These are phyloP conservation scores for Hyphodiscus sp. DNA, from an alignment of 2,329 filamentous ascomycete genomes.

Conservation along the genomic window DNA sequence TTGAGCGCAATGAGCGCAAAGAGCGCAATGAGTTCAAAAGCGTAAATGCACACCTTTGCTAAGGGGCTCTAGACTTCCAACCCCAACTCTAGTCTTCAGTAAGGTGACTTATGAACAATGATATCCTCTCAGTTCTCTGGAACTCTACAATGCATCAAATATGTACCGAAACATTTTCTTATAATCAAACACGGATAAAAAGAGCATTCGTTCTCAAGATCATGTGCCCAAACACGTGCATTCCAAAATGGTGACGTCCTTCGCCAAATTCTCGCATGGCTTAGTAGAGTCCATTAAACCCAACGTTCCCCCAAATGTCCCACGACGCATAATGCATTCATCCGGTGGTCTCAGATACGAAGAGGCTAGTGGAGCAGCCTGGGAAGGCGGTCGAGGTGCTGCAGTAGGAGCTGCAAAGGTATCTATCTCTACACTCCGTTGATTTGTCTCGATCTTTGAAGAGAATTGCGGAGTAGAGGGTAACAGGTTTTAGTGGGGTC, in stretches of 20 bases:
- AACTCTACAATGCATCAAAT: too few species aligned
- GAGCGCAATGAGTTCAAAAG: not conserved
- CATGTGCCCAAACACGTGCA: too few species aligned
- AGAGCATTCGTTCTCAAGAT: too few species aligned
- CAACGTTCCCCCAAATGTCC: constrained; percentile 2
- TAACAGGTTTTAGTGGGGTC: constrained; percentile 51
- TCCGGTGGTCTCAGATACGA: constrained; percentile 55
- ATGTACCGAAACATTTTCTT: too few species aligned
- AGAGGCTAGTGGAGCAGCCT: constrained; percentile 63
- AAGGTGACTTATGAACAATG: not conserved
- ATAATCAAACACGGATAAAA: too few species aligned
- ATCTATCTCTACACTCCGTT: constrained; percentile 19
- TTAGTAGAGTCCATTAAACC: not conserved
- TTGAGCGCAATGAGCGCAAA: not conserved
- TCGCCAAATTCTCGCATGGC: too few species aligned
- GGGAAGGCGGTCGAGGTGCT: constrained; percentile 65
- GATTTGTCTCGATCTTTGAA: not conserved
- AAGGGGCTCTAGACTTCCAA: too few species aligned
- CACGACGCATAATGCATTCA: constrained; percentile 34
- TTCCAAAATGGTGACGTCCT: constrained; percentile 1
- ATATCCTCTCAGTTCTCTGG: too few species aligned
- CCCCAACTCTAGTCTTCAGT: not conserved
- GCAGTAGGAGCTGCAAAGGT: constrained; percentile 60
- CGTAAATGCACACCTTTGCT: too few species aligned
- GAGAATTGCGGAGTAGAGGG: not conserved